Conservation (phyloP, 805 yeast species). For the Yarrowia phangngaensis region DNA sequence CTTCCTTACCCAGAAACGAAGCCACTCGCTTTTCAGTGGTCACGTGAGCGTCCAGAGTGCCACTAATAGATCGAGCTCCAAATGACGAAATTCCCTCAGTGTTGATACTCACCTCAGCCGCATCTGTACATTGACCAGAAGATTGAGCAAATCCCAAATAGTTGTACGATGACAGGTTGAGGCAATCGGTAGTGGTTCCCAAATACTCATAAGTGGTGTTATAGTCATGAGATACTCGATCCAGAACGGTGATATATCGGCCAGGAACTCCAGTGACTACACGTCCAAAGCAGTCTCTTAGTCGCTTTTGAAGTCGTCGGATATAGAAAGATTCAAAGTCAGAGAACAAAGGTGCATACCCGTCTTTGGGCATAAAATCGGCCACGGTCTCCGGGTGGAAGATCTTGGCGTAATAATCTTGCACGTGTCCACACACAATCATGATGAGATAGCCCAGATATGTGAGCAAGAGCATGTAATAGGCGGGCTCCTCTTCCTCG, state of each 20-base stretch:
- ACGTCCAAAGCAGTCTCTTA: constrained; percentile 92
- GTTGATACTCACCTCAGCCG: constrained; percentile 59
- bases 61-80: constrained; percentile 71
- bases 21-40: constrained; percentile 77
- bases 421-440: constrained; percentile 82
- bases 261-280: constrained; percentile 99
- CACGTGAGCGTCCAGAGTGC: constrained; percentile 69
- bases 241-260: constrained; percentile 75
- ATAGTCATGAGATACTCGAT: constrained; percentile 65
- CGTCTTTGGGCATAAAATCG: constrained; percentile 71
- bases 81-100: constrained; percentile 73
- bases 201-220: constrained; percentile 65
- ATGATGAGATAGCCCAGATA: constrained; percentile 80
- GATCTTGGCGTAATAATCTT: constrained; percentile 79
- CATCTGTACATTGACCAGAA: constrained; percentile 83
- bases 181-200: constrained; percentile 71
- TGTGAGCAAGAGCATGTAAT: constrained; percentile 70
- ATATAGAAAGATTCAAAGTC: constrained; percentile 92
- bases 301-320: constrained; percentile 82
- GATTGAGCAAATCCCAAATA: constrained; percentile 97
- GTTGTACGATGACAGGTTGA: constrained; percentile 86
- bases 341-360: constrained; percentile 93
- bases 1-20: constrained; percentile 84
- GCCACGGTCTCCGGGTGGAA: constrained; percentile 60
- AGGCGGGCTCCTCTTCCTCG: constrained; percentile 84